Evolutionary conservation across 495 filamentous ascomycete genomes (phyloP).

Genomic region (Xylaria venustula): DNA sequence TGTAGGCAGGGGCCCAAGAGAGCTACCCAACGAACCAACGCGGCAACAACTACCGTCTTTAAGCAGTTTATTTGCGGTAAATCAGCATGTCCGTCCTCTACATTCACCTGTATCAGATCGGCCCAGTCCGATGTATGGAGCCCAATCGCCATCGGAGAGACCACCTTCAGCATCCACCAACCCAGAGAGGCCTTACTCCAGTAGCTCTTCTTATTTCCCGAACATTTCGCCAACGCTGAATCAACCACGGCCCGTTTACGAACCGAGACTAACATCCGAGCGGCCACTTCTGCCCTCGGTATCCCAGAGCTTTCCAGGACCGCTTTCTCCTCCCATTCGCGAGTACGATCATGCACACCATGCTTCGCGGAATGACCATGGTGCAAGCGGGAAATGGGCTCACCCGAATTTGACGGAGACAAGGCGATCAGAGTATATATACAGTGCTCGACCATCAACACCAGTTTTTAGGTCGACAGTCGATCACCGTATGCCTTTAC

Average conservation of each 20-base stretch:
- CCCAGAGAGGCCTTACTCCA: conserved; percentile 34
- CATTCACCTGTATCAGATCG: conserved; percentile 47
- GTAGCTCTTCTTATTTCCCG: conserved; percentile 48
- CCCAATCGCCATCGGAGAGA: conserved; percentile 44
- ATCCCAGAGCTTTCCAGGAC: conserved; percentile 39
- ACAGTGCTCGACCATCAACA: conserved; percentile 27
- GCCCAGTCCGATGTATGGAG: conserved; percentile 33
- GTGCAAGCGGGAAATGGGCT: conserved; percentile 20
- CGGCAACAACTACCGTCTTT: conserved; percentile 52
- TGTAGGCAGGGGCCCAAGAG: conserved; percentile 33
- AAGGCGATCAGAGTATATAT: conserved; percentile 31
- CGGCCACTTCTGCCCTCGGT: conserved; percentile 39
- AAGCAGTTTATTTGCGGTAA: conserved; percentile 53
- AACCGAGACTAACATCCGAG: conserved; percentile 35
- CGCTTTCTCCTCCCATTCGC: conserved; percentile 37
- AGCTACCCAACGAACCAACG: conserved; percentile 26
- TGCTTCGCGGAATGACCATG: conserved; percentile 18
- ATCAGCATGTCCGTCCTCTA: conserved; percentile 35
- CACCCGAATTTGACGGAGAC: conserved; percentile 25
- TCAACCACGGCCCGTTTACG: conserved; percentile 43
- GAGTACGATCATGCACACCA: conserved; percentile 32
- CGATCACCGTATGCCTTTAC: conserved; percentile 25
- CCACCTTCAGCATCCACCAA: conserved; percentile 26
- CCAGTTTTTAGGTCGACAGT: conserved; percentile 21
- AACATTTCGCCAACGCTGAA: conserved; percentile 27